Percentiles rank a stretch among this genome's conserved stretches.
Evolutionary conservation across 768 basidiomycete genomes (phyloP).

Genomic region (Thelephora ganbajun): DNA sequence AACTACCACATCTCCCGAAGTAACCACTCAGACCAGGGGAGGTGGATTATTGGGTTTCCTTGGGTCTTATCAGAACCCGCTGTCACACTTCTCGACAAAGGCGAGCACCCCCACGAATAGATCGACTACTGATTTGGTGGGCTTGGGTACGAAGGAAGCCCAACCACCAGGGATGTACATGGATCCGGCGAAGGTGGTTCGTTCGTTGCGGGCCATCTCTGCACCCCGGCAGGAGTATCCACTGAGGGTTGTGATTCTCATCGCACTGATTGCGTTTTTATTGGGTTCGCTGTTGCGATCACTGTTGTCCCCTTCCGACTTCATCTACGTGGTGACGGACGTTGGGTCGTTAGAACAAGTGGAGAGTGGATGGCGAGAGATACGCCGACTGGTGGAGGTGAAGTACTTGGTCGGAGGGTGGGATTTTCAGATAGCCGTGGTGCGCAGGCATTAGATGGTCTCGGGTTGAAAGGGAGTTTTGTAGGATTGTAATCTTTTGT

Average conservation of each 20-base stretch:
- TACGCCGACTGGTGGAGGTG: slow-evolving; percentile 67
- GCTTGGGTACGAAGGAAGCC: neutral
- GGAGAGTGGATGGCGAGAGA: slow-evolving; percentile 66
- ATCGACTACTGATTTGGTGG: neutral
- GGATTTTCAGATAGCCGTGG: slow-evolving; percentile 81
- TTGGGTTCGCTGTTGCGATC: slow-evolving; percentile 85
- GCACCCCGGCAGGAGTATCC: slow-evolving; percentile 19
- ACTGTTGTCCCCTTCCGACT: slow-evolving; percentile 81
- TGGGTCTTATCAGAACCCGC: neutral
- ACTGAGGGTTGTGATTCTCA: slow-evolving; percentile 49
- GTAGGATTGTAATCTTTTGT: slow-evolving; percentile 1
- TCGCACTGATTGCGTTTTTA: slow-evolving; percentile 79
- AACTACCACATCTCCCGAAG: neutral
- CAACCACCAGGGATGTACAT: neutral
- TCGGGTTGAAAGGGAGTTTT: neutral
- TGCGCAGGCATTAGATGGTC: slow-evolving; percentile 48
- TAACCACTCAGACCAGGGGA: neutral
- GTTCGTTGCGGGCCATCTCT: neutral
- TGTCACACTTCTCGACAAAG: neutral
- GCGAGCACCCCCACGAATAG: neutral
- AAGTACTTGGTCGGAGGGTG: slow-evolving; percentile 74
- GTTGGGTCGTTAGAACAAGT: slow-evolving; percentile 36
- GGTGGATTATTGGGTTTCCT: neutral
- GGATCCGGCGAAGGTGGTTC: neutral
- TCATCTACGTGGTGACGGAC: slow-evolving; percentile 65